phyloP scores from a whole-genome alignment of 164 flowering plant species.

The grape (Vitis vinifera) region ASM3070453v1 NC_081819.1:20608001-20608500 shows the following conservation, averaged over 20 bases:
- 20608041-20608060: too few relatives aligned
- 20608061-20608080: too few relatives aligned
- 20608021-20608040: too few relatives aligned
- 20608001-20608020: too few relatives aligned
- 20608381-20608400: too few relatives aligned
- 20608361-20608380: background rate
- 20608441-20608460: slow-evolving; percentile 43
- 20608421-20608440: too few relatives aligned
- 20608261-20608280: too few relatives aligned
- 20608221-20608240: slow-evolving; percentile 66
- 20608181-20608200: slow-evolving; percentile 54
- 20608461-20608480: slow-evolving; percentile 51
- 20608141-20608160: slow-evolving; percentile 66
- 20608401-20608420: background rate
- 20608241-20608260: slow-evolving; percentile 3
- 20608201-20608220: slow-evolving; percentile 54
- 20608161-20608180: slow-evolving; percentile 35
- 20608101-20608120: slow-evolving; percentile 20
- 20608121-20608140: slow-evolving; percentile 26
- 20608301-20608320: background rate
- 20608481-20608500: slow-evolving; percentile 60
- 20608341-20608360: background rate
- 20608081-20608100: background rate
- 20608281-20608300: too few relatives aligned
- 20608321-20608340: too few relatives aligned